Conservation (phyloP, 805 yeast genomes). For the Nakazawaea siamensis region DNA sequence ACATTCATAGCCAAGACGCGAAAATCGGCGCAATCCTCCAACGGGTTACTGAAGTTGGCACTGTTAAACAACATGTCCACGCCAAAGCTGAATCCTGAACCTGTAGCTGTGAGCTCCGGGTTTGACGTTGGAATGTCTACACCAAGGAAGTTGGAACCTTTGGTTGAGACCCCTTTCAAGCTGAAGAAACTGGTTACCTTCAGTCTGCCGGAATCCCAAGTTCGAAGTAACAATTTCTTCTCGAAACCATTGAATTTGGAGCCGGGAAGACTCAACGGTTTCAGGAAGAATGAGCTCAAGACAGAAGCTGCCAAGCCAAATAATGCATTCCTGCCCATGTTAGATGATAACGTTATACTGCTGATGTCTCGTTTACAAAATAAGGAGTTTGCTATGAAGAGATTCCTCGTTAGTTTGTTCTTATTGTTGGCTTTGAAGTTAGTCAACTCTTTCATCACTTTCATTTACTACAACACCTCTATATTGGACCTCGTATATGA, state of each 20-base stretch:
- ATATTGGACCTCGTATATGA: conserved; percentile 9
- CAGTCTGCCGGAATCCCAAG: too few relatives aligned
- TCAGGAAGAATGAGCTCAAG: not conserved
- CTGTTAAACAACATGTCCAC: conserved; percentile 3
- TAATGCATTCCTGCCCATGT: conserved; percentile 7
- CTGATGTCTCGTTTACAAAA: conserved; percentile 38
- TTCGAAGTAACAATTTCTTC: too few relatives aligned
- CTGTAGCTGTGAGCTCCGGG: too few relatives aligned
- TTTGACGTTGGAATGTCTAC: conserved; percentile 16
- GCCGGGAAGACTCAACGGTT: too few relatives aligned
- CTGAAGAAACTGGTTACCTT: too few relatives aligned
- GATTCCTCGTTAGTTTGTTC: conserved; percentile 22
- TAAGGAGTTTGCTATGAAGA: conserved; percentile 27
- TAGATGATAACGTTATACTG: conserved; percentile 23
- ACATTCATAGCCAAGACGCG: conserved; percentile 1
- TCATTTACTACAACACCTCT: conserved; percentile 14
- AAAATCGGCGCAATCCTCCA: not conserved
- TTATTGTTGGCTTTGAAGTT: conserved; percentile 23
- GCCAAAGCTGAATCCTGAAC: not conserved
- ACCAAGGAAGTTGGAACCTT: conserved; percentile 20
- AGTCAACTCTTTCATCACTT: conserved; percentile 15
- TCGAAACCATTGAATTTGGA: too few relatives aligned
- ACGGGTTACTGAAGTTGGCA: conserved; percentile 3
- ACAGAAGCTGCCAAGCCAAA: not conserved
- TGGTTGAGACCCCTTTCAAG: conserved; percentile 24